phyloP scores from a whole-genome alignment of 176 grass and related monocot species.

The Oryza longistaminata region DNA sequence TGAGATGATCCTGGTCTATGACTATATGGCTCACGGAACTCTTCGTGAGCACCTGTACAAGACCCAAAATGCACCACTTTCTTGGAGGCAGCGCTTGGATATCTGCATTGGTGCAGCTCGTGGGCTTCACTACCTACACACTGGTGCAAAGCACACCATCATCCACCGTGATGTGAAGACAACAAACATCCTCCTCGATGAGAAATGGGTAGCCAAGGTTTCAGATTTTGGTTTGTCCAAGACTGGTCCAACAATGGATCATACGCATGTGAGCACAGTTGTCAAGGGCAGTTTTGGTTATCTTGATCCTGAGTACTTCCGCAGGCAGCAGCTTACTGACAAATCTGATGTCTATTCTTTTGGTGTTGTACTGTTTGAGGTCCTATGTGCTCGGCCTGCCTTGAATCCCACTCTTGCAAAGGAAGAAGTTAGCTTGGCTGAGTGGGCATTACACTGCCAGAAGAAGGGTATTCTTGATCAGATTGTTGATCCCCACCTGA shows the following conservation, averaged over 20 bases:
- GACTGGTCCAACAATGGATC: conserved; percentile 82
- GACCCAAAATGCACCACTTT: conserved; percentile 83
- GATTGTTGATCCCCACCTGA: conserved; percentile 81
- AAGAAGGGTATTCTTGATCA: conserved; percentile 95
- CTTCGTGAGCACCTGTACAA: conserved; percentile 96
- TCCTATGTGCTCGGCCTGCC: conserved; percentile 86
- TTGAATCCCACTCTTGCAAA: conserved; percentile 78
- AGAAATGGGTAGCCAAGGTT: conserved; percentile 97
- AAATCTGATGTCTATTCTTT: conserved; percentile 99
- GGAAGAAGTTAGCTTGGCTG: conserved; percentile 96
- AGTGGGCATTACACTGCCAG: conserved; percentile 91
- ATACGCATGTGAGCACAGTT: conserved; percentile 97
- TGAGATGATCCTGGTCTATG: conserved; percentile 92
- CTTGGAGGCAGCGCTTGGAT: conserved; percentile 86
- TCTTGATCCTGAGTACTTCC: conserved; percentile 88
- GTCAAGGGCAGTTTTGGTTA: conserved; percentile 99
- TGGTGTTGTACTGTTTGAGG: conserved; percentile 92
- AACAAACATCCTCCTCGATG: conserved; percentile 92
- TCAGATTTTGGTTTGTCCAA: conserved; percentile 98
- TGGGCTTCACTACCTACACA: conserved; percentile 94
- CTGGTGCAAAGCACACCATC: conserved; percentile 91
- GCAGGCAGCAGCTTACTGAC: conserved; percentile 90
- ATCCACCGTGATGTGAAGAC: conserved; percentile 98
- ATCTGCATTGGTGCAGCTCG: conserved; percentile 96
- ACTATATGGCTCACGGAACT: conserved; percentile 92